Percentiles rank a stretch among this genome's conserved stretches.
These are phyloP conservation scores for Curvularia spicifera DNA, from an alignment of 2,329 filamentous ascomycete species.

Conservation along the genomic window DNA sequence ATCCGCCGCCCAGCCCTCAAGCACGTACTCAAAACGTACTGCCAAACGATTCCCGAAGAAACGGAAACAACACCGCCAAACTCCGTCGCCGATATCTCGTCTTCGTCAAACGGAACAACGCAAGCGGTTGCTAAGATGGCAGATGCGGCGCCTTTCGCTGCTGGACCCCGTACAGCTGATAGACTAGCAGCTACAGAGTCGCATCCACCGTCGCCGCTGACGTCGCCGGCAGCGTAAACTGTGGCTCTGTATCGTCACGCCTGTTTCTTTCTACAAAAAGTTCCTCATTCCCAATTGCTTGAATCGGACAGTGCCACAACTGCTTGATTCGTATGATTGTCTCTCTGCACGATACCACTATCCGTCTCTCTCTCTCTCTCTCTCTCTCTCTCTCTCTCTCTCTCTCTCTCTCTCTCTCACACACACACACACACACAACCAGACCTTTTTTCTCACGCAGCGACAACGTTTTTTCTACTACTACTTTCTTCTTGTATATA, in stretches of 20 bases:
- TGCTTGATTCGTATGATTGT: neutral
- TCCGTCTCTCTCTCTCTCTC: neutral
- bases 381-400: too few species aligned
- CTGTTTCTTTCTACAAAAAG: constrained; percentile 1
- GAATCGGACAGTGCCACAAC: neutral
- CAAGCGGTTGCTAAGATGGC: constrained; percentile 2
- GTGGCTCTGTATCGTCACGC: neutral
- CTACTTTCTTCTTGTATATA: neutral
- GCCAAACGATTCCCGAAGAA: constrained; percentile 75
- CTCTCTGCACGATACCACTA: neutral
- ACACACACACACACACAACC: too few species aligned
- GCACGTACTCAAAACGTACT: constrained; percentile 80
- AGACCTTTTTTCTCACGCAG: neutral
- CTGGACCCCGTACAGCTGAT: constrained; percentile 8
- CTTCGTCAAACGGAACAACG: constrained; percentile 19
- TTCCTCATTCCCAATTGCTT: neutral
- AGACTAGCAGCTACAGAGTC: constrained; percentile 11
- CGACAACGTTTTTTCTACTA: neutral
- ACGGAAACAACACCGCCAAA: constrained; percentile 34
- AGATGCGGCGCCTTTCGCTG: constrained; percentile 17
- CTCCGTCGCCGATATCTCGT: neutral
- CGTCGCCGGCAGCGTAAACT: constrained; percentile 11
- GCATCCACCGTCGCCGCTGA: constrained; percentile 20
- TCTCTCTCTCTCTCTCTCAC: too few species aligned
- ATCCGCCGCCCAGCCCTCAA: constrained; percentile 86